phyloP scores from a whole-genome alignment of 1,284 basidiomycete genomes.

The Takashimella koratensis region DNA sequence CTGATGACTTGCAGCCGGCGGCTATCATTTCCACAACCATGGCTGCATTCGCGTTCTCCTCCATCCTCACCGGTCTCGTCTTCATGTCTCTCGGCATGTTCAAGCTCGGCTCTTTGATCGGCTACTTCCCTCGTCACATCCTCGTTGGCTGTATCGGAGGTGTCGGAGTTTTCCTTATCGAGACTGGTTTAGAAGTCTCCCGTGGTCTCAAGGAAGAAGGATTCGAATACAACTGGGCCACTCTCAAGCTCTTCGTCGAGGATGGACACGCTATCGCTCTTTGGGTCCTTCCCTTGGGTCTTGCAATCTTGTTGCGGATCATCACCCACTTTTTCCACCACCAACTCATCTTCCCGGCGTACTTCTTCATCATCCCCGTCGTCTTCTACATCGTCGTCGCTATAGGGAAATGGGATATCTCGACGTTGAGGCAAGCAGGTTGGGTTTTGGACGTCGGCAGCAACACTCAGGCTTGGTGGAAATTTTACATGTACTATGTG shows the following conservation, averaged over 20 bases:
- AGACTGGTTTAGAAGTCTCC: conserved; percentile 82
- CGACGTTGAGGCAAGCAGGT: conserved; percentile 60
- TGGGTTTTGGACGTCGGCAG: conserved; percentile 86
- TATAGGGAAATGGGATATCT: conserved; percentile 62
- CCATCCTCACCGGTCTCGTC: conserved; percentile 86
- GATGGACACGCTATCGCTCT: conserved; percentile 61
- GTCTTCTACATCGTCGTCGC: conserved; percentile 78
- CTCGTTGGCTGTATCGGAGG: conserved; percentile 95
- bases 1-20: conserved; percentile 51
- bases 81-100: conserved; percentile 84
- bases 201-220: conserved; percentile 77
- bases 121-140: conserved; percentile 96
- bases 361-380: conserved; percentile 78
- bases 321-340: conserved; percentile 80
- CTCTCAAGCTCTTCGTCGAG: conserved; percentile 58
- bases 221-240: conserved; percentile 66
- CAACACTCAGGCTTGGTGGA: conserved; percentile 68
- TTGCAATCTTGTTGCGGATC: conserved; percentile 74
- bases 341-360: conserved; percentile 87
- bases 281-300: conserved; percentile 70
- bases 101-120: conserved; percentile 77
- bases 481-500: conserved; percentile 74
- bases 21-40: conserved; percentile 87
- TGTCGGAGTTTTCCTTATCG: conserved; percentile 85
- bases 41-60: conserved; percentile 81